Evolutionary conservation across 768 basidiomycete genomes (phyloP).

Genomic region (Podaxis rugospora): DNA sequence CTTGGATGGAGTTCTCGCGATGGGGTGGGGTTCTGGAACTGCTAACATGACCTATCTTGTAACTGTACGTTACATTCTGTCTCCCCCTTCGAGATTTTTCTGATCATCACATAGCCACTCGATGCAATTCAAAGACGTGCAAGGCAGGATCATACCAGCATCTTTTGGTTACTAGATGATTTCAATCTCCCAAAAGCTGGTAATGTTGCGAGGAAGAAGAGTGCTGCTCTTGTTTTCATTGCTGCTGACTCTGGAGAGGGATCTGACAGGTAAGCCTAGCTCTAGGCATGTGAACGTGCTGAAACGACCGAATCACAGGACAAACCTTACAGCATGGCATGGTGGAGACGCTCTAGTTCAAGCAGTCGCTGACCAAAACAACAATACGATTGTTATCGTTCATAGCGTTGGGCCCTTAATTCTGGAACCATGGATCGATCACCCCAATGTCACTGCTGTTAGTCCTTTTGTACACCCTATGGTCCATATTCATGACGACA

Average conservation of each 20-base stretch:
- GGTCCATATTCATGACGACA: constrained; percentile 2
- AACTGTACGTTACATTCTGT: constrained; percentile 41
- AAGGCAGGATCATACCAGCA: constrained; percentile 54
- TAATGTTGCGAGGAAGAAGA: constrained; percentile 42
- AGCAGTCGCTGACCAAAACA: constrained; percentile 61
- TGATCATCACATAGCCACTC: constrained; percentile 46
- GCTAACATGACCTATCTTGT: constrained; percentile 76
- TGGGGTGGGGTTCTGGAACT: constrained; percentile 93
- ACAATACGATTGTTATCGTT: constrained; percentile 69
- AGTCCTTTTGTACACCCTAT: constrained; percentile 20
- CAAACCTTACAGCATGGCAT: constrained; percentile 73
- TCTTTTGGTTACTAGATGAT: constrained; percentile 72
- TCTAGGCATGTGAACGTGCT: not conserved
- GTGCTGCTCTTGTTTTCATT: constrained; percentile 77
- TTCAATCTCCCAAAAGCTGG: constrained; percentile 53
- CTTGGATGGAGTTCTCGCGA: constrained; percentile 68
- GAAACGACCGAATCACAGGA: constrained; percentile 24
- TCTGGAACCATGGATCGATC: constrained; percentile 63
- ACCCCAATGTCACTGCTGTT: constrained; percentile 70
- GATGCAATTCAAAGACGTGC: constrained; percentile 79
- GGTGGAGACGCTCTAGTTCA: constrained; percentile 67
- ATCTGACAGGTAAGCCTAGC: constrained; percentile 53
- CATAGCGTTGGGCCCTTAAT: constrained; percentile 61
- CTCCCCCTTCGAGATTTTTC: not conserved
- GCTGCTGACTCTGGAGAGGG: constrained; percentile 82